Conservation (phyloP, 495 filamentous ascomycete species). For the Aspergillus egyptiacus region DNA sequence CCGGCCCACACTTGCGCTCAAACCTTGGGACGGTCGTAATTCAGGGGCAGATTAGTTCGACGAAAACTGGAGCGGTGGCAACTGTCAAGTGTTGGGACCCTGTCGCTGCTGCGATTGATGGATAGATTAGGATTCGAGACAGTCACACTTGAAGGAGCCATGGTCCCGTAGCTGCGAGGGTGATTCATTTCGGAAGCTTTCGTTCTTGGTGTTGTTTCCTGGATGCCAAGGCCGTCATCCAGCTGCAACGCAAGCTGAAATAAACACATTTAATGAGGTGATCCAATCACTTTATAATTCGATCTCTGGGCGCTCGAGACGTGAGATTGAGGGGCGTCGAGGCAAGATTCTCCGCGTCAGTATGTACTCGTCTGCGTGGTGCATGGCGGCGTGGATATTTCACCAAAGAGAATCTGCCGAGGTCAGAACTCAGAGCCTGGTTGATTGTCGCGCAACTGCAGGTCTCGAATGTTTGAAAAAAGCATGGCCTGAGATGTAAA, state of each 20-base stretch:
- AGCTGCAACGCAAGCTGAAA: not conserved
- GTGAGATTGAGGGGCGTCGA: not conserved
- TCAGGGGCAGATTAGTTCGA: conserved; percentile 2
- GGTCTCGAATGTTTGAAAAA: too few relatives aligned
- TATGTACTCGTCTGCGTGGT: not conserved
- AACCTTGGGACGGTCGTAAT: not conserved
- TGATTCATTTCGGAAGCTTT: not conserved
- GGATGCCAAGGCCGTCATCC: conserved; percentile 8
- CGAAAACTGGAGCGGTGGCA: not conserved
- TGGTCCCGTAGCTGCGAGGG: not conserved
- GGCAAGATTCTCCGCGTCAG: not conserved
- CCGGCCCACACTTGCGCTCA: not conserved
- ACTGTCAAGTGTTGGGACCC: not conserved
- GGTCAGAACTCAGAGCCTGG: too few relatives aligned
- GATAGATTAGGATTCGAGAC: not conserved
- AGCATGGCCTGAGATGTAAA: too few relatives aligned
- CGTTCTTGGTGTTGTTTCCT: too few relatives aligned
- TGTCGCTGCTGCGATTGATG: not conserved
- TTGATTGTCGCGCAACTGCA: too few relatives aligned
- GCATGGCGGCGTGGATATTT: too few relatives aligned
- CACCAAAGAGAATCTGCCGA: not conserved
- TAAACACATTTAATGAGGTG: not conserved
- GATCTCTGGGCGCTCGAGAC: not conserved
- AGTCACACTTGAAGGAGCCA: not conserved
- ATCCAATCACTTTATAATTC: not conserved